A percentile compares a stretch with the other conserved stretches of the same genome.
These are phyloP conservation scores for Epicoccum sorghinum DNA, from an alignment of 2,329 filamentous ascomycete species.

Conservation along the genomic window DNA sequence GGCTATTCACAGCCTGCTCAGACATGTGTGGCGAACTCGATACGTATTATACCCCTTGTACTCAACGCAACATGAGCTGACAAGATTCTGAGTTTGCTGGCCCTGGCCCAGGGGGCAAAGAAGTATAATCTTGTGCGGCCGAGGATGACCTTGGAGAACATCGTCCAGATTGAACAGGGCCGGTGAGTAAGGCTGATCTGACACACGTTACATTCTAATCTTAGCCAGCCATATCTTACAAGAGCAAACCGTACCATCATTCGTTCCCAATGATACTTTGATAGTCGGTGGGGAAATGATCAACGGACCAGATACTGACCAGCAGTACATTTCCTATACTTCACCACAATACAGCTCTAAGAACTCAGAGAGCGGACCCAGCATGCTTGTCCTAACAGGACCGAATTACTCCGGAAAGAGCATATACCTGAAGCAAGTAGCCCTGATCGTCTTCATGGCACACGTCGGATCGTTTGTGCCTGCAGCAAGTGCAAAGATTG, in stretches of 20 bases:
- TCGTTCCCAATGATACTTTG: constrained; percentile 81
- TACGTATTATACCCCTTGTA: constrained; percentile 45
- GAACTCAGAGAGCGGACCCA: constrained; percentile 54
- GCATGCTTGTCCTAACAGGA: constrained; percentile 82
- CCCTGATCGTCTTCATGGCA: constrained; percentile 87
- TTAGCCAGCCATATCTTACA: constrained; percentile 74
- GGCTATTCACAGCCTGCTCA: constrained; percentile 70
- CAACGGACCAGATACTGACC: constrained; percentile 1
- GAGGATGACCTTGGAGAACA: constrained; percentile 70
- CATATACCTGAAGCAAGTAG: constrained; percentile 91
- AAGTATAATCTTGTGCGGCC: constrained; percentile 76
- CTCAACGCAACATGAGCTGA: constrained; percentile 20
- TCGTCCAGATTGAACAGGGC: constrained; percentile 76
- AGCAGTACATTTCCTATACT: background rate
- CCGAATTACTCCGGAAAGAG: constrained; percentile 98
- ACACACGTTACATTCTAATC: background rate
- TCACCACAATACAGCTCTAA: background rate
- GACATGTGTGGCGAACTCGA: constrained; percentile 87
- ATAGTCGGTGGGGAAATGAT: constrained; percentile 63
- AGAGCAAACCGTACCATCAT: constrained; percentile 79
- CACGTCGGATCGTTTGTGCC: constrained; percentile 92
- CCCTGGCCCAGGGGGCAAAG: constrained; percentile 76
- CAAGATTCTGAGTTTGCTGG: constrained; percentile 65
- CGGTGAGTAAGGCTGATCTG: constrained; percentile 53
- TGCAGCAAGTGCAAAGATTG: constrained; percentile 75